Evolutionary conservation across 441 rosid genomes (phyloP).

Genomic region (Isatis lusitanica): DNA sequence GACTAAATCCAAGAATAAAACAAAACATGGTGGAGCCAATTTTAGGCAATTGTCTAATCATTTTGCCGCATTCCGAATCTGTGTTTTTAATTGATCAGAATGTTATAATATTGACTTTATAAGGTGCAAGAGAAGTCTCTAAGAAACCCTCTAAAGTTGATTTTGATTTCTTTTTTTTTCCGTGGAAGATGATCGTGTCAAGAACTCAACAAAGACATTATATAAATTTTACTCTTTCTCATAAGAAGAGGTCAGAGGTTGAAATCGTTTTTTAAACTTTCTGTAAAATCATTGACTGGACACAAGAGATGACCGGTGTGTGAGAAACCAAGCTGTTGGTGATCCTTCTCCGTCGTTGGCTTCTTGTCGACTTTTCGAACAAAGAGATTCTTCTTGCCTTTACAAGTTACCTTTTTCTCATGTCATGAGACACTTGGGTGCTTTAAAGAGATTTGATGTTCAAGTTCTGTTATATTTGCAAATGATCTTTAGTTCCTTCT

Average conservation of each 20-base stretch:
- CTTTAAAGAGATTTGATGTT: no score
- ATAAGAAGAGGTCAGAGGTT: neutral
- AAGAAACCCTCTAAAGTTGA: neutral
- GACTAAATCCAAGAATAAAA: neutral
- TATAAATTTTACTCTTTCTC: conserved; percentile 15
- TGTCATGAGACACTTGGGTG: no score
- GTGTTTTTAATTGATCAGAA: neutral
- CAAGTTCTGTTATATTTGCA: no score
- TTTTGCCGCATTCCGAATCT: no score
- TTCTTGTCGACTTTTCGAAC: no score
- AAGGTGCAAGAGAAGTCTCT: neutral
- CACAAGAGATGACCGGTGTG: conserved; percentile 24
- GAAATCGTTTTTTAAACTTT: neutral
- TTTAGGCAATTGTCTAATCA: no score
- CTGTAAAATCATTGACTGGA: conserved; percentile 9
- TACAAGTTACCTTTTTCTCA: no score
- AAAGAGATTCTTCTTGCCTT: no score
- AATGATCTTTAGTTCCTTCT: neutral
- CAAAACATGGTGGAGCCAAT: no score
- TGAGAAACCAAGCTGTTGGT: conserved; percentile 26
- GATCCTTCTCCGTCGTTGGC: conserved; percentile 17
- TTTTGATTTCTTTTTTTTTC: neutral
- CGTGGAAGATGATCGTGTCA: conserved; percentile 2
- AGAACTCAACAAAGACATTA: conserved; percentile 10
- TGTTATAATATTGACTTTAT: neutral